Base-by-base conservation (phyloP, 1,284 basidiomycete genomes). In the Macrocystidia cucumis region DNA sequence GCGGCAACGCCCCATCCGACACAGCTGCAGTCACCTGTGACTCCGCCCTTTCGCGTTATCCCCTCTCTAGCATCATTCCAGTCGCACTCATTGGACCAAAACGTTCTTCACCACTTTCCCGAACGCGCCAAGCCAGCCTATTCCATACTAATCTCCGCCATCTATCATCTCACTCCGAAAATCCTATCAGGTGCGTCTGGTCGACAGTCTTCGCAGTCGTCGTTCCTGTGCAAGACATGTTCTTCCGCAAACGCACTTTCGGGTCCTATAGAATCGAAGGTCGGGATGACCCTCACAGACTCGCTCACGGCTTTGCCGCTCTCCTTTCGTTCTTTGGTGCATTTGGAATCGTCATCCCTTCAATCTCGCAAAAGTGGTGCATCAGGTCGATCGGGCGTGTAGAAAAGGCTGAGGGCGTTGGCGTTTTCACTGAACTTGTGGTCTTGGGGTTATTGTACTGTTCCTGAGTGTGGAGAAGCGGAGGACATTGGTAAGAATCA, bases 171-270 rank as follows among this genome's bases (percentile, higher is more conserved):
- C n/a, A n/a, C n/a, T n/a, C n/a, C n/a, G n/a, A n/a, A n/a, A n/a
- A n/a, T n/a, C n/a, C n/a, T 31, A 48, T 77, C 29, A 74, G 76
- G 41, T 74, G 78, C 13, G 79, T 78, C 54, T 79, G 76, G 78
- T 56, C 67, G 26, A 54, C 69, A n/a, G 60, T 63, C 3, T 80
- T 72, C 55, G 56, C 61, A 17, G 67, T 63, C 1, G 70, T 78
- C 43, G 55, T 76, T 24, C 48, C 77, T 24, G 56, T 59, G 3
- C 79, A 81, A 44, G 76, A 81, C 45, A 49, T 75, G 40, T 35
- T 79, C 28, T 74, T 78, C 55, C 70, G 74, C 2, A 47, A 38
- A 11, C 42, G 44, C 31, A 35, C 48, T 29, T 55, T 49, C 40
- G 31, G 36, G 4, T 34, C 27, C 3, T 62, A 63, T 40, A 37